Conservation (phyloP, 805 yeast species). For the Candida corydali region DNA sequence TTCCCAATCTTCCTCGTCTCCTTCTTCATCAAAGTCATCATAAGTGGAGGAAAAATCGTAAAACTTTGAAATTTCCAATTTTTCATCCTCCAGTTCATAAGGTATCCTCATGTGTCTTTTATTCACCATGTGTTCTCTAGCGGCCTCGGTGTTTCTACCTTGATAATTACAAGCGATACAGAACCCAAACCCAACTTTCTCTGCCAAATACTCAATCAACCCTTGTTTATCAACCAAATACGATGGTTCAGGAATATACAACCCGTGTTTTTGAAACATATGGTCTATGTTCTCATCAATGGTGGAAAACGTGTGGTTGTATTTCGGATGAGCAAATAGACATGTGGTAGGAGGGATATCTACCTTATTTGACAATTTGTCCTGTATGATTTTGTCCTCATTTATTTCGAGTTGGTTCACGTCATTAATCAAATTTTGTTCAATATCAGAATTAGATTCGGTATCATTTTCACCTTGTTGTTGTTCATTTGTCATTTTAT, state of each 20-base stretch:
- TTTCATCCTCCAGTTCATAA: conserved; percentile 77
- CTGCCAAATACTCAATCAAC: conserved; percentile 68
- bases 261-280: conserved; percentile 77
- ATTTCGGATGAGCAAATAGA: conserved; percentile 44
- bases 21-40: conserved; percentile 15
- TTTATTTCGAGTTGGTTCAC: conserved; percentile 12
- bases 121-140: conserved; percentile 79
- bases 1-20: conserved; percentile 34
- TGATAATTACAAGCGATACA: conserved; percentile 81
- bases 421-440: conserved; percentile 3
- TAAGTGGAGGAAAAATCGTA: conserved; percentile 79
- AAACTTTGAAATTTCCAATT: conserved; percentile 68
- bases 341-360: conserved; percentile 49
- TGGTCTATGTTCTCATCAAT: conserved; percentile 54
- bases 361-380: conserved; percentile 42
- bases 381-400: conserved; percentile 31
- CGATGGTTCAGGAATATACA: conserved; percentile 79
- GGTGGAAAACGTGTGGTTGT: conserved; percentile 27
- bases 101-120: conserved; percentile 90
- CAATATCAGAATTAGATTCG: neutral
- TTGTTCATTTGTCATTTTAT: conserved; percentile 16
- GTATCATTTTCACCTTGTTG: conserved; percentile 3
- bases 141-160: conserved; percentile 81
- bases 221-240: conserved; percentile 70
- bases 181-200: conserved; percentile 77